These are phyloP conservation scores for Aspergillus candidus DNA, from an alignment of 2,329 filamentous ascomycete genomes.

Conservation along the genomic window DNA sequence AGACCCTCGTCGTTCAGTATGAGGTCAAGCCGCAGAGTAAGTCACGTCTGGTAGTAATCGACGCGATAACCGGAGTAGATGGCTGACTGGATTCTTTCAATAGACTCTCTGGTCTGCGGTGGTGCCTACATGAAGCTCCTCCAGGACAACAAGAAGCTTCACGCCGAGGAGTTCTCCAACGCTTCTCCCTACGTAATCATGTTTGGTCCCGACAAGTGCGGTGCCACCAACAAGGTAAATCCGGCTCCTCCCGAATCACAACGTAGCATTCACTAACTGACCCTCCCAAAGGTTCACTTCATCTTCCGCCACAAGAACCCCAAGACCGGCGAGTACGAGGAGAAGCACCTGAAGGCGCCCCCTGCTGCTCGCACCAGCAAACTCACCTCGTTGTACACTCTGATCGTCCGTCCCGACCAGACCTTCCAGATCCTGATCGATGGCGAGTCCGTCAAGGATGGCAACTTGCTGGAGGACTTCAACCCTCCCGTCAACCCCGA, in stretches of 20 bases:
- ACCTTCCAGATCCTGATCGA: slow-evolving; percentile 90
- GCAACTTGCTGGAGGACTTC: slow-evolving; percentile 92
- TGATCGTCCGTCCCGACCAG: slow-evolving; percentile 95
- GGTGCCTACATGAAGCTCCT: slow-evolving; percentile 99
- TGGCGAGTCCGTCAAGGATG: slow-evolving; percentile 79
- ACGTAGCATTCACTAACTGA: slow-evolving; percentile 1
- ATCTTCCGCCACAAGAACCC: slow-evolving; percentile 99
- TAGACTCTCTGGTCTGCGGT: slow-evolving; percentile 93
- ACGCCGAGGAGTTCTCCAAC: slow-evolving; percentile 97
- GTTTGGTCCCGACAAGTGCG: slow-evolving; percentile 99
- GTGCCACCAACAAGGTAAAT: slow-evolving; percentile 90
- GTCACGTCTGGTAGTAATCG: slow-evolving; percentile 30
- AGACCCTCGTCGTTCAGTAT: slow-evolving; percentile 96
- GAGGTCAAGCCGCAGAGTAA: slow-evolving; percentile 98
- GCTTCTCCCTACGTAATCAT: slow-evolving; percentile 97
- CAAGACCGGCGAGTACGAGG: slow-evolving; percentile 98
- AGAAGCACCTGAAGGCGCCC: slow-evolving; percentile 90
- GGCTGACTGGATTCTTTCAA: slow-evolving; percentile 2
- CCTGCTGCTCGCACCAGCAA: slow-evolving; percentile 85
- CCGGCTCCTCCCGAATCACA: slow-evolving; percentile 29
- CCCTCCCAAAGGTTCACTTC: slow-evolving; percentile 59
- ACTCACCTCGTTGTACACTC: slow-evolving; percentile 89
- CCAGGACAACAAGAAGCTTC: slow-evolving; percentile 92
- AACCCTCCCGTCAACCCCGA: slow-evolving; percentile 84
- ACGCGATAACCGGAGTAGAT: background rate